These are phyloP conservation scores for Madurella mycetomatis DNA, from an alignment of 2,329 filamentous ascomycete species.

Conservation along the genomic window DNA sequence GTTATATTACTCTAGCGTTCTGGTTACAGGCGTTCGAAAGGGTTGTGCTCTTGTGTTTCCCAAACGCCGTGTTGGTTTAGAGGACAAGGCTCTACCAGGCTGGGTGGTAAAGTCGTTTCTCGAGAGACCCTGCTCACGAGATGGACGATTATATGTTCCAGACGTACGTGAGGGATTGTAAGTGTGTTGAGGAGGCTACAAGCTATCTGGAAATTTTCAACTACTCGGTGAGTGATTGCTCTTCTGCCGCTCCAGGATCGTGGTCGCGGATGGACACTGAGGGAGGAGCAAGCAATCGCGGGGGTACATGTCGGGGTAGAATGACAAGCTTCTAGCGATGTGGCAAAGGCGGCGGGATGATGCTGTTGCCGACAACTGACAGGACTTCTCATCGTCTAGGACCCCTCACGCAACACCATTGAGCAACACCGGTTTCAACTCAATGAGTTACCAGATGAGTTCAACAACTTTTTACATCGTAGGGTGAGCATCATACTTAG, in stretches of 20 bases:
- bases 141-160: slow-evolving; percentile 60
- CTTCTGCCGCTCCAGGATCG: background rate
- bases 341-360: background rate
- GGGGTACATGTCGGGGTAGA: background rate
- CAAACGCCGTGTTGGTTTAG: background rate
- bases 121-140: slow-evolving; percentile 2
- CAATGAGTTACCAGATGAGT: slow-evolving; percentile 55
- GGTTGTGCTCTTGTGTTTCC: background rate
- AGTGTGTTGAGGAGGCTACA: slow-evolving; percentile 47
- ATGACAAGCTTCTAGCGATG: background rate
- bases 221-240: slow-evolving; percentile 46
- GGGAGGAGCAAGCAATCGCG: background rate
- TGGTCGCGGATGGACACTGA: too few relatives aligned
- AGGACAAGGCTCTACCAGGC: background rate
- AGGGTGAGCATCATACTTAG: slow-evolving; percentile 37
- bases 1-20: background rate
- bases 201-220: slow-evolving; percentile 57
- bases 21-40: background rate
- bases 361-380: background rate
- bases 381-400: slow-evolving; percentile 32
- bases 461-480: slow-evolving; percentile 52
- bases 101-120: background rate
- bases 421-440: slow-evolving; percentile 49
- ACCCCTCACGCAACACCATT: slow-evolving; percentile 44
- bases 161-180: slow-evolving; percentile 44